phyloP scores from a whole-genome alignment of 257 asterid species.

The Nemophila menziesii region DNA sequence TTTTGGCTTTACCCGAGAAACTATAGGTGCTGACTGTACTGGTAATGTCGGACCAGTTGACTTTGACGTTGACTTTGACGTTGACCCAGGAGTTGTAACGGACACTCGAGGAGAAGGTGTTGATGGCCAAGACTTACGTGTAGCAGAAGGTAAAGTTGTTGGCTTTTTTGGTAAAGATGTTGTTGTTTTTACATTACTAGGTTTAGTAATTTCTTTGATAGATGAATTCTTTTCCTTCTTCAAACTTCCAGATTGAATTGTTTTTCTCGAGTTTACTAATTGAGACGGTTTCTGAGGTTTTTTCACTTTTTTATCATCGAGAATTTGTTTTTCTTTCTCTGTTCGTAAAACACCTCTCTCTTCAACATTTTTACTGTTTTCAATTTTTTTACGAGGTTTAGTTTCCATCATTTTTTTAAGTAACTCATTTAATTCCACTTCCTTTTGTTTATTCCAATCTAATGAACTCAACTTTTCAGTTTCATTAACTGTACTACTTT shows the following conservation, averaged over 20 bases:
- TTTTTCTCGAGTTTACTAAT: slow-evolving; percentile 23
- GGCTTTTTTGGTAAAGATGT: slow-evolving; percentile 42
- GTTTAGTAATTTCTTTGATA: slow-evolving; percentile 42
- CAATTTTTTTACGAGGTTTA: slow-evolving; percentile 50
- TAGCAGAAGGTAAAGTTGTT: slow-evolving; percentile 54
- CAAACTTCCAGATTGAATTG: not conserved
- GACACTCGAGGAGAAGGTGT: slow-evolving; percentile 50
- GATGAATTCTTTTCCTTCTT: slow-evolving; percentile 8
- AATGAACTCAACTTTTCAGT: slow-evolving; percentile 38
- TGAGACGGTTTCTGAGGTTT: slow-evolving; percentile 36
- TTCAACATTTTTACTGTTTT: slow-evolving; percentile 45
- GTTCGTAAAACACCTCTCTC: slow-evolving; percentile 41
- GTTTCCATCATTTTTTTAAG: slow-evolving; percentile 86
- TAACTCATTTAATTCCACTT: slow-evolving; percentile 77
- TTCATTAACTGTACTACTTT: slow-evolving; percentile 19
- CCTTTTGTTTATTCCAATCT: slow-evolving; percentile 84
- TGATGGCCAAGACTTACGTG: slow-evolving; percentile 85
- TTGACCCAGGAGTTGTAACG: slow-evolving; percentile 34
- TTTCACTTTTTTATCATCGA: slow-evolving; percentile 49
- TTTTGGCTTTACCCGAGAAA: slow-evolving; percentile 37
- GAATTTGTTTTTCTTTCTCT: slow-evolving; percentile 51
- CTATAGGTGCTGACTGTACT: slow-evolving; percentile 46
- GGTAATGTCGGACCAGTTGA: slow-evolving; percentile 54
- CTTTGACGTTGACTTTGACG: slow-evolving; percentile 28
- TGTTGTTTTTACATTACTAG: slow-evolving; percentile 37